Evolutionary conservation across 768 basidiomycete species (phyloP).

Genomic region (Termitomyces sp.): DNA sequence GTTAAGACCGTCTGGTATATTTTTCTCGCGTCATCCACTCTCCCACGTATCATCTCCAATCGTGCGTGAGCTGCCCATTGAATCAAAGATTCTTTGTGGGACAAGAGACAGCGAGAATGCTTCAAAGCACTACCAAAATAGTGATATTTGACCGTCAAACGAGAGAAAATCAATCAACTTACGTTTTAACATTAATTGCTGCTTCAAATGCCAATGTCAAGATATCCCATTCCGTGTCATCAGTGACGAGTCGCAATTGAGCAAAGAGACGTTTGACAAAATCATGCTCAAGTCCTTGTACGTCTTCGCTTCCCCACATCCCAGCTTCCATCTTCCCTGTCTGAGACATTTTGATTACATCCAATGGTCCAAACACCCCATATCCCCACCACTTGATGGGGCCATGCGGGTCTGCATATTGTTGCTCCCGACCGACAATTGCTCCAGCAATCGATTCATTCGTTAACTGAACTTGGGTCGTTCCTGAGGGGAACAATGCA

Average conservation of each 20-base stretch:
- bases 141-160: background rate
- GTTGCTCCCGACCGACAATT: slow-evolving; percentile 59
- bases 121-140: slow-evolving; percentile 52
- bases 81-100: slow-evolving; percentile 49
- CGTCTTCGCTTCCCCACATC: slow-evolving; percentile 40
- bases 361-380: slow-evolving; percentile 50
- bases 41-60: slow-evolving; percentile 62
- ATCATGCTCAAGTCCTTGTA: slow-evolving; percentile 40
- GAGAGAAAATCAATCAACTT: slow-evolving; percentile 7
- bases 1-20: slow-evolving; percentile 66
- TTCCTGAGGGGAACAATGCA: slow-evolving; percentile 44
- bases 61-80: slow-evolving; percentile 78
- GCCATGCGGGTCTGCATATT: slow-evolving; percentile 57
- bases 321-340: slow-evolving; percentile 22
- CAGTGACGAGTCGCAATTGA: slow-evolving; percentile 41
- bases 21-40: slow-evolving; percentile 65
- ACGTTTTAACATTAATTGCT: slow-evolving; percentile 54
- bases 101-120: slow-evolving; percentile 59
- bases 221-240: slow-evolving; percentile 60
- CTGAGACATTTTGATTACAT: slow-evolving; percentile 24
- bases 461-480: slow-evolving; percentile 25
- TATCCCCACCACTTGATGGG: slow-evolving; percentile 64
- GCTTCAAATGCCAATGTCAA: slow-evolving; percentile 66
- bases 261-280: slow-evolving; percentile 55
- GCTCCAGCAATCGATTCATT: slow-evolving; percentile 63